Conservation (phyloP, 257 asterid genomes). For the Euphrasia confusa region DNA sequence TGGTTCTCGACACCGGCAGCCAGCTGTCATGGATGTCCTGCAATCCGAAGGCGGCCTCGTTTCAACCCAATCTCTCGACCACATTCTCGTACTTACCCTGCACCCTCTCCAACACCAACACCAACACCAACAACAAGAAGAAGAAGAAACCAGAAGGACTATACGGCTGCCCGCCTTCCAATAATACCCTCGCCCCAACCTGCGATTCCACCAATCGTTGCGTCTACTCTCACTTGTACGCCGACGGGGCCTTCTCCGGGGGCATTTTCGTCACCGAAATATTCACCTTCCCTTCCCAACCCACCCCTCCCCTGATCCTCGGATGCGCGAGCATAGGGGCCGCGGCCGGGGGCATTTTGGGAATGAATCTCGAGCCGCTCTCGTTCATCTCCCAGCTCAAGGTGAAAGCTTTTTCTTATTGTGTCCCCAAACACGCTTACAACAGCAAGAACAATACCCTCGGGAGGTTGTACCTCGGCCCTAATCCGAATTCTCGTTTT, state of each 20-base stretch:
- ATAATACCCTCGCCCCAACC: slow-evolving; percentile 68
- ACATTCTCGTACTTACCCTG: slow-evolving; percentile 75
- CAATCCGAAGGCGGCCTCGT: slow-evolving; percentile 29
- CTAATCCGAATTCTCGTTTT: neutral
- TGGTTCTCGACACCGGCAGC: slow-evolving; percentile 90
- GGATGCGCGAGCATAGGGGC: slow-evolving; percentile 57
- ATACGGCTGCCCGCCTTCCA: slow-evolving; percentile 52
- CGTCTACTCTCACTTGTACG: slow-evolving; percentile 80
- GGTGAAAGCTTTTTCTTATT: slow-evolving; percentile 63
- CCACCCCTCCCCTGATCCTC: slow-evolving; percentile 67
- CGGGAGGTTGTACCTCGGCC: neutral
- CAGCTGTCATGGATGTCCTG: slow-evolving; percentile 85
- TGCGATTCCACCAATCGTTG: slow-evolving; percentile 68
- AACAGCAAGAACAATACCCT: neutral
- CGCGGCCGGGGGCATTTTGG: slow-evolving; percentile 82
- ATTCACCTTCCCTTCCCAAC: slow-evolving; percentile 37
- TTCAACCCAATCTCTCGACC: slow-evolving; percentile 71
- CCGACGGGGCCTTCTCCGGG: slow-evolving; percentile 84
- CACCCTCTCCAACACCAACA: too few species aligned
- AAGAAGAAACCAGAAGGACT: slow-evolving; percentile 23
- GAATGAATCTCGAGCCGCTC: slow-evolving; percentile 73
- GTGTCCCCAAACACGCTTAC: slow-evolving; percentile 40
- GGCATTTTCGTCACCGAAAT: slow-evolving; percentile 75
- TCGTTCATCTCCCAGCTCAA: slow-evolving; percentile 76
- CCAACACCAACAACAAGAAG: neutral